phyloP scores from a whole-genome alignment of 352 stramenopile genomes.

The Globisporangium parvum region DNA sequence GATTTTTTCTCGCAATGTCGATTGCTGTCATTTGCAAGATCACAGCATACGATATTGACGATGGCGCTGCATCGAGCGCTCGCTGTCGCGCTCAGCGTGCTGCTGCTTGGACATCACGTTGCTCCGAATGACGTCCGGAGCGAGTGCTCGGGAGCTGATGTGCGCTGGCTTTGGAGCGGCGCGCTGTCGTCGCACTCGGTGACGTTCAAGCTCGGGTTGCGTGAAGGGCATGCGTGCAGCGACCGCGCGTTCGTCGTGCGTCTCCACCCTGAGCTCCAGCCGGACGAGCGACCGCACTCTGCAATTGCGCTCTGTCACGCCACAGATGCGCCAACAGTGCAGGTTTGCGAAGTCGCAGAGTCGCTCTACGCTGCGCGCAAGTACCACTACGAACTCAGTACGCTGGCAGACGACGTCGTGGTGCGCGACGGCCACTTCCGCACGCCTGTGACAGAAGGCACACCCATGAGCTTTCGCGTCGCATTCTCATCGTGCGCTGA shows the following conservation, averaged over 20 bases:
- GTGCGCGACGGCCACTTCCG: slow-evolving; percentile 36
- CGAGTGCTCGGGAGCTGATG: slow-evolving; percentile 33
- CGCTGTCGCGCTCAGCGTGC: no score
- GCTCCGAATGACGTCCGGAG: no score
- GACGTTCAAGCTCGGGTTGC: slow-evolving; percentile 66
- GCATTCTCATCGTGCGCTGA: slow-evolving; percentile 80
- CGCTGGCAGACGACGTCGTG: slow-evolving; percentile 26
- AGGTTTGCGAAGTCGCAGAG: slow-evolving; percentile 38
- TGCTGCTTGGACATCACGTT: no score
- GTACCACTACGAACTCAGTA: slow-evolving; percentile 60
- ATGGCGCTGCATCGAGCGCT: no score
- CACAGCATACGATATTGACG: no score
- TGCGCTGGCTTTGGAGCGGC: slow-evolving; percentile 72
- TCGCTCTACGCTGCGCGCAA: slow-evolving; percentile 37
- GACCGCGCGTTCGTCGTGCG: slow-evolving; percentile 53
- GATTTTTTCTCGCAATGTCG: no score
- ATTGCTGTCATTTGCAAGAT: no score
- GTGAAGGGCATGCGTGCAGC: slow-evolving; percentile 36
- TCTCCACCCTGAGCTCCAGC: slow-evolving; percentile 35
- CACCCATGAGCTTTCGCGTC: slow-evolving; percentile 57
- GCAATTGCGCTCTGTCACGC: slow-evolving; percentile 30
- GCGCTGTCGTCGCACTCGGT: slow-evolving; percentile 59
- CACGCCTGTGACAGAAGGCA: slow-evolving; percentile 40
- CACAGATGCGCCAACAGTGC: slow-evolving; percentile 29
- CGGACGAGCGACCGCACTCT: slow-evolving; percentile 44